Base-by-base conservation (phyloP, 2,329 filamentous ascomycete species). In the Bisporella sp. region DNA sequence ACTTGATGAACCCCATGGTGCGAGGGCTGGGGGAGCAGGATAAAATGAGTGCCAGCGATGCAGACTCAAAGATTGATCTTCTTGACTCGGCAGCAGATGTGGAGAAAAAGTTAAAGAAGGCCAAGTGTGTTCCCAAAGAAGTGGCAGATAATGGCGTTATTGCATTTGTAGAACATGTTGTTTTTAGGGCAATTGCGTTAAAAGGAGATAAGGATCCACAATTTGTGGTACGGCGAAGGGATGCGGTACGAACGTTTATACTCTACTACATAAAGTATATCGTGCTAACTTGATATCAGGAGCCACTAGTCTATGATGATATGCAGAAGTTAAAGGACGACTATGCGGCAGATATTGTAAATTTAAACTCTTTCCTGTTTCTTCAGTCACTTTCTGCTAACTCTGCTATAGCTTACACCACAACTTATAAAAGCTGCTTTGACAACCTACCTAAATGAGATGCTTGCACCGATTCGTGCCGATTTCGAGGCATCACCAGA, bases 31-130 rank as follows among this genome's bases (percentile, higher is more conserved):
- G 78, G 57, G 84, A 81, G 55, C 81, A 89, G 37, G 85, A 82
- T 56, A 96, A 96, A 75, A 96, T 96, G 89, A 85, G 80, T 63
- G 79, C 84, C n/a, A 85, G 81, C 61, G 81, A 85, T 53, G 70
- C 81, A 52, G 85, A 88, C 68, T 88, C 82, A 64, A 96, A 96
- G 72, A 95, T 97, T 58, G 93, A 97, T 64, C 76, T 97, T n/a
- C 79, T 97, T 13, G 93, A 97, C 64, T 59, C 78, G 0, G 73
- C 86, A 0, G 89, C 95, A 0, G 70, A 73, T 2, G 85, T 97
- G 11, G 73, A 77, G 59, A 89, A 86, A 74, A 96, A 96, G 75
- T 75, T 95, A 48, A 84, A 84, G 64, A 96, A 96, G 69, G 90
- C 92, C 0, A 81, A 85, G 55, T 87, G 87, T 28, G 79, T 81